Evolutionary conservation across 1,284 basidiomycete genomes (phyloP), one percentile per base, ranked within the genome.

Genomic region (Ganoderma resinaceum): DNA sequence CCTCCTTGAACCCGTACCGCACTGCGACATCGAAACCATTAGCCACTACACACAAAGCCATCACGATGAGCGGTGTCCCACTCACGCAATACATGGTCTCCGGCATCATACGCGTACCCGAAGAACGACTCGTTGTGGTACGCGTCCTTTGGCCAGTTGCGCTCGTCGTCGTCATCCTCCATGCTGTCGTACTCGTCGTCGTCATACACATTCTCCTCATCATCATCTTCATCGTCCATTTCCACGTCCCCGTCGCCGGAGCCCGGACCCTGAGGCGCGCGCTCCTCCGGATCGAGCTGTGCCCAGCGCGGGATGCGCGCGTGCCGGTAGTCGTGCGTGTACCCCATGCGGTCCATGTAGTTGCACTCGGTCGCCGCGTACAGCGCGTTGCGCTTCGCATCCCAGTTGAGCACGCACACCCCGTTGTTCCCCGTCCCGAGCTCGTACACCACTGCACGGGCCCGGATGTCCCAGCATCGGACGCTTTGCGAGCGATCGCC

Each of bases 351-450:
- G 65, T 81, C 78, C 67, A 80, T 72, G 67, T 79, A 77, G 5
- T 61, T 58, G 73, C 82, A 83, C 62, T 78, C 72, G 18, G 82
- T 82, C 2, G 77, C 73, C 0, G 81, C 82, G 63, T 79, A 83
- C 6, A 85, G 75, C 2, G 76, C 73, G 20, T 76, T 73, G 29
- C 70, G 74, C 5, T 63, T 46, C 9, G 70, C 67, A 69, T 83
- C 80, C 82, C 82, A 84, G 0, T 75, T 77, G 66, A 84, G 69
- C 20, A 73, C 70, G 5, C 38, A 43, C 0, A 84, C 82, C 2
- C 65, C 60, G 66, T 81, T 83, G 71, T 85, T 84, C 29, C 83
- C 83, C 3, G 82, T 84, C 8, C 79, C 73, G 29, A 85, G 77
- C 64, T 83, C 82, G 75, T 83, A 84, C 9, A 82, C 73, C 5